A percentile compares a stretch with the other conserved stretches of the same genome.
phyloP scores from a whole-genome alignment of 2,329 filamentous ascomycete species.

The Tolypocladium endophyticum region DNA sequence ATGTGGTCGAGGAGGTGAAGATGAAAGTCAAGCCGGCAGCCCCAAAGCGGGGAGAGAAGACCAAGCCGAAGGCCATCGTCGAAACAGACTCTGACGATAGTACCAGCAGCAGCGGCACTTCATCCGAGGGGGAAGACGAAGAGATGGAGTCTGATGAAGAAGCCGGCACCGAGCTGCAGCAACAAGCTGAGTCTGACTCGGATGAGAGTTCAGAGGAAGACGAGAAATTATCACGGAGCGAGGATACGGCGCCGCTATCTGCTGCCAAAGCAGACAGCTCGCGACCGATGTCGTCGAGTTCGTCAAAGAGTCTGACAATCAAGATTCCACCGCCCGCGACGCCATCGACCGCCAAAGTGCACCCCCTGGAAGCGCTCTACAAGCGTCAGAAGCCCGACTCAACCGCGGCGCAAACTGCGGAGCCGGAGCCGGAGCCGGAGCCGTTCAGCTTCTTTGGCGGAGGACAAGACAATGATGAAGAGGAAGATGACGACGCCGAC shows the following conservation, averaged over 20 bases:
- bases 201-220: slow-evolving; percentile 7
- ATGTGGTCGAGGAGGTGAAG: slow-evolving; percentile 55
- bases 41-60: slow-evolving; percentile 11
- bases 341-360: slow-evolving; percentile 44
- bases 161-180: slow-evolving; percentile 2
- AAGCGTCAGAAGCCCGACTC: slow-evolving; percentile 52
- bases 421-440: slow-evolving; percentile 36
- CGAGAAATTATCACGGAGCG: slow-evolving; percentile 5
- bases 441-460: slow-evolving; percentile 69
- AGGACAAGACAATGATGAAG: slow-evolving; percentile 34
- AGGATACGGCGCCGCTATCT: slow-evolving; percentile 11
- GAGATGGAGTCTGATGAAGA: slow-evolving; percentile 20
- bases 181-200: slow-evolving; percentile 7
- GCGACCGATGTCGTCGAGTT: slow-evolving; percentile 40
- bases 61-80: slow-evolving; percentile 8
- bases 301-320: slow-evolving; percentile 40
- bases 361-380: slow-evolving; percentile 87
- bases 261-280: slow-evolving; percentile 17
- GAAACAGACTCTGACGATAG: slow-evolving; percentile 21
- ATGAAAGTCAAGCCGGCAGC: slow-evolving; percentile 17
- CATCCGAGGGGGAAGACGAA: slow-evolving; percentile 19
- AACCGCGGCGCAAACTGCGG: slow-evolving; percentile 16
- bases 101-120: slow-evolving; percentile 28
- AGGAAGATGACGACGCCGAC: slow-evolving; percentile 31
- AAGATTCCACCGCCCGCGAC: slow-evolving; percentile 39